Base-by-base conservation (phyloP, 1,284 basidiomycete species). In the Apiotrichum siamense region DNA sequence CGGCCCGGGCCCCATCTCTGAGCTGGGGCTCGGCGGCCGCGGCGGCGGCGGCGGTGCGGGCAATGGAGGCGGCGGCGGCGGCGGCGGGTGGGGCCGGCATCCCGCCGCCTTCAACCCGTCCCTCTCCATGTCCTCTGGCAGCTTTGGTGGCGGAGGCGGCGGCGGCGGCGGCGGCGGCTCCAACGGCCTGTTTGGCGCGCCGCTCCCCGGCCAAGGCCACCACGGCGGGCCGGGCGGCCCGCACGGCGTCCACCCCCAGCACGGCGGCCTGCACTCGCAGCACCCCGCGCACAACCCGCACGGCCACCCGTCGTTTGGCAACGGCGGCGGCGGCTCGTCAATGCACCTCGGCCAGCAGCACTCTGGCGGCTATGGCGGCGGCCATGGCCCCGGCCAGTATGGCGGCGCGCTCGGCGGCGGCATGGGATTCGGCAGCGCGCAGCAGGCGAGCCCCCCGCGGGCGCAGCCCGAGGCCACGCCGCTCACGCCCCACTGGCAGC, bases 401-500 rank as follows among this genome's bases (percentile, higher is more conserved):
- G 58, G 60, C 32, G 46, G 50, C n/a, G 61, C 59, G 3, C 43
- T 62, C 31, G 62, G 60, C 44, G 60, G 60, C 49, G 53, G 57
- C 25, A 54, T 54, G 57, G 58, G 58, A 36, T 54, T 57, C 43
- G 55, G 55, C 36, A 44, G 55, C 27, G 57, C 50, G 15, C 41
- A 50, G 47, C 59, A 59, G 40, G 47, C 50, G n/a, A 72, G 69
- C 57, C 69, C 69, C 25, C 69, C 69, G 17, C 62, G 68, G 36
- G 47, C 47, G 20, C 53, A 55, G 32, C 48, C 53, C 23, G 69
- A 72, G 49, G 55, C 57, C 9, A 48, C 53, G 4, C 70, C 69
- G 4, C 55, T 71, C 52, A 70, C 70, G 12, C 50, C 59, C 20
- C 61, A 66, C 42, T 76, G 75, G 75, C 73, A 75, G 55, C 71